Evolutionary conservation across 2,329 filamentous ascomycete genomes (phyloP), one percentile per base, ranked within the genome.

Genomic region (Colletotrichum graminicola): DNA sequence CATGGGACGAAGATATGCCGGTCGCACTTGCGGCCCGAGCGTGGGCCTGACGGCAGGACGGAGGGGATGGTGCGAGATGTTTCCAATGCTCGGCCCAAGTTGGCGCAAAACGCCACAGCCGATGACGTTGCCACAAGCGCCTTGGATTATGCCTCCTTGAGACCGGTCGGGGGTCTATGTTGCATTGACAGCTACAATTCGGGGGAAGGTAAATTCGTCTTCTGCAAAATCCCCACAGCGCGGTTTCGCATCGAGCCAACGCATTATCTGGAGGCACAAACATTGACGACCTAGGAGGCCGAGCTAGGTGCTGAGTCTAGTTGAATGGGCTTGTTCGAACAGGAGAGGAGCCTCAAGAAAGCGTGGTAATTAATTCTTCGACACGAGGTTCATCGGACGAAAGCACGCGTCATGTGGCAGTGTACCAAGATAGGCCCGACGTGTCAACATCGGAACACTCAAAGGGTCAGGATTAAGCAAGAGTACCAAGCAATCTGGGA

Each of bases 1-100:
- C 29, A 68, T 60, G 36, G 65, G 68, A 63, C 59, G 59, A 71
- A 39, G 36, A 55, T 55, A 70, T 70, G 65, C 66, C 59, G 39
- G 57, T 63, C 14, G 59, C 67, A 21, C 64, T 68, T 32, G 51
- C 59, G 51, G 36, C 51, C 51, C 36, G 34, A 56, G 65, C 65
- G 54, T 57, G 43, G 67, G 62, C 64, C 36, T 16, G 45, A 29
- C 26, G 43, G 43, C 39, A 47, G 32, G n/a, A 45, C 29, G 32
- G 14, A 34, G 41, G 39, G 55, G 56, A 36, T n/a, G 3, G 10
- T 36, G 32, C 67, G 63, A 64, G n/a, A 11, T 29, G 21, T 52
- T 57, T 68, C 52, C 59, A 67, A 21, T 32, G 26, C 49, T 62
- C 67, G 43, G 67, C 39, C 56, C 57, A 62, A 45, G 63, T 64